Evolutionary conservation across 257 asterid genomes (phyloP).

Genomic region (Catharanthus roseus): DNA sequence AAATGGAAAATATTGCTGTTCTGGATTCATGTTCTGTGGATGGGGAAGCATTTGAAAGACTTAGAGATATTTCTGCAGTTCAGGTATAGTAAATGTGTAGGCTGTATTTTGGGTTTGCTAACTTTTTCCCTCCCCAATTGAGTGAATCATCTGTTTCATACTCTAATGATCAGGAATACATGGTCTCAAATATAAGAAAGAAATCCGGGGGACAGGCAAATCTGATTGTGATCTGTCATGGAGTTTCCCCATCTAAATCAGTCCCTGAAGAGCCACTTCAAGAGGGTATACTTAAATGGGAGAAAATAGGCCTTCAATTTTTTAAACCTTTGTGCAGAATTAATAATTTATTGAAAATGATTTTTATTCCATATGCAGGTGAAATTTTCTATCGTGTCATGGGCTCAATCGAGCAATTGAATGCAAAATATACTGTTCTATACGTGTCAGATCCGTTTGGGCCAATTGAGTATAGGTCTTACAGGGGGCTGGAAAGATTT

Average conservation of each 20-base stretch:
- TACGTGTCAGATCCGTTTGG: slow-evolving; percentile 77
- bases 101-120: background rate
- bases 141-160: background rate
- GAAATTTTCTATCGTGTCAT: slow-evolving; percentile 60
- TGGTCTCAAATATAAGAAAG: slow-evolving; percentile 53
- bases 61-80: slow-evolving; percentile 55
- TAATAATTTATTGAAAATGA: slow-evolving; percentile 13
- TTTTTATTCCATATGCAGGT: slow-evolving; percentile 51
- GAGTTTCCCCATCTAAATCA: slow-evolving; percentile 30
- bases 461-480: slow-evolving; percentile 38
- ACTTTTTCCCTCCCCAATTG: background rate
- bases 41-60: slow-evolving; percentile 52
- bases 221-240: slow-evolving; percentile 69
- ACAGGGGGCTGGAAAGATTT: slow-evolving; percentile 58
- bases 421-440: slow-evolving; percentile 63
- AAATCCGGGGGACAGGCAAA: slow-evolving; percentile 44
- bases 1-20: slow-evolving; percentile 48
- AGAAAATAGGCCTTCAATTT: background rate
- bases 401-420: slow-evolving; percentile 54
- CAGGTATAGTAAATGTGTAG: slow-evolving; percentile 44
- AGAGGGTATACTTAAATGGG: slow-evolving; percentile 41
- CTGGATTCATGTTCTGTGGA: slow-evolving; percentile 64
- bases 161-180: slow-evolving; percentile 48
- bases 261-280: slow-evolving; percentile 45
- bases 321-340: slow-evolving; percentile 11